phyloP scores from a whole-genome alignment of 805 yeast genomes.

The Lachancea quebecensis region DNA sequence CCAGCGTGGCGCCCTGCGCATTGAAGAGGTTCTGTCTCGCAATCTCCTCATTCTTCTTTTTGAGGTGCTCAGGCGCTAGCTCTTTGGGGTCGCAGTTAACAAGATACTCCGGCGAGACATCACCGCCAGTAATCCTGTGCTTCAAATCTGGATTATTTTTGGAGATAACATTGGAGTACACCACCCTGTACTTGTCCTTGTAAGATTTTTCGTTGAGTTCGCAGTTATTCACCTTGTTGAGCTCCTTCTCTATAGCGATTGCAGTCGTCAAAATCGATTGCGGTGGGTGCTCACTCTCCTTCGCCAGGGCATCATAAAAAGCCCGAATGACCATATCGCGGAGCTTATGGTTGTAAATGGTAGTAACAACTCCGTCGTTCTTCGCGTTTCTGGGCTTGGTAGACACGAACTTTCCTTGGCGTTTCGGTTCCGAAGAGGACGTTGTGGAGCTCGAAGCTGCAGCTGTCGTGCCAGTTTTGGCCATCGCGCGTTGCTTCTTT shows the following conservation, averaged over 20 bases:
- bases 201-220: constrained; percentile 48
- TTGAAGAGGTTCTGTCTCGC: constrained; percentile 86
- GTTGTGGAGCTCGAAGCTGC: neutral
- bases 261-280: constrained; percentile 55
- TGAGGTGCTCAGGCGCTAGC: constrained; percentile 88
- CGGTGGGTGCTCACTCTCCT: constrained; percentile 63
- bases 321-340: constrained; percentile 82
- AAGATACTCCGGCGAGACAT: constrained; percentile 56
- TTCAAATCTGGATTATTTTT: constrained; percentile 85
- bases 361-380: constrained; percentile 71
- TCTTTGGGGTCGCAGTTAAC: constrained; percentile 87
- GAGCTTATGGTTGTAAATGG: constrained; percentile 64
- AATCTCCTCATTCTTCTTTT: constrained; percentile 75
- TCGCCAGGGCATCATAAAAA: constrained; percentile 81
- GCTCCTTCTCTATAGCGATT: constrained; percentile 66
- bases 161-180: constrained; percentile 81
- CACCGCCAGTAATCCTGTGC: constrained; percentile 57
- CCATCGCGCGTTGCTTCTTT: constrained; percentile 31
- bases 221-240: constrained; percentile 53
- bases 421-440: constrained; percentile 11
- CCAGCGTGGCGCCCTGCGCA: constrained; percentile 96
- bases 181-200: constrained; percentile 76
- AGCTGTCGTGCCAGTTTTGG: constrained; percentile 3
- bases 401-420: constrained; percentile 38
- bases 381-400: constrained; percentile 66